Percentiles rank a stretch among this genome's conserved stretches.
These are phyloP conservation scores for Claviceps sp. DNA, from an alignment of 2,329 filamentous ascomycete genomes.

Conservation along the genomic window DNA sequence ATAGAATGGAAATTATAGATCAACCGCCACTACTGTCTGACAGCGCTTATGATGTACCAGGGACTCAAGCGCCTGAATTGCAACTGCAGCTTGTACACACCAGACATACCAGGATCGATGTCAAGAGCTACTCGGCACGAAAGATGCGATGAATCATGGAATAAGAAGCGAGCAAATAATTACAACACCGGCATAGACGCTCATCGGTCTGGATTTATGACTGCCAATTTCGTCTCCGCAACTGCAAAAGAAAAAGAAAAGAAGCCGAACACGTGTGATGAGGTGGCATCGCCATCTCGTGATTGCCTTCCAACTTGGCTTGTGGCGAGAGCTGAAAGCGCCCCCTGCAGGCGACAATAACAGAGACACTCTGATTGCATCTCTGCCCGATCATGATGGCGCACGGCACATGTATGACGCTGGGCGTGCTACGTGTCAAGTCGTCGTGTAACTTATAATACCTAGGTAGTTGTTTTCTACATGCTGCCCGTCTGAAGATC, in stretches of 20 bases:
- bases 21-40: not conserved
- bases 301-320: not conserved
- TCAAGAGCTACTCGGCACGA: not conserved
- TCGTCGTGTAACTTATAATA: no score
- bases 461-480: not conserved
- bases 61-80: not conserved
- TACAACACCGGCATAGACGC: not conserved
- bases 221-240: not conserved
- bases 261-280: not conserved
- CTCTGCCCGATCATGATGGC: not conserved
- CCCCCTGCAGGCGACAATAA: not conserved
- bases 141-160: not conserved
- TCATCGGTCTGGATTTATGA: not conserved
- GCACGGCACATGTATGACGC: not conserved
- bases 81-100: not conserved
- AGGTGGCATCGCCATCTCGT: conserved; percentile 2
- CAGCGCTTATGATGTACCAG: not conserved
- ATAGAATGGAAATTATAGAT: not conserved
- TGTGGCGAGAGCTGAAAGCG: not conserved
- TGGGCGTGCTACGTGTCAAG: not conserved
- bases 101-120: no score
- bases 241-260: not conserved
- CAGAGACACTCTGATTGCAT: not conserved
- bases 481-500: not conserved
- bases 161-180: not conserved